Conservation (phyloP, 1,284 basidiomycete species). For the Ustilago vetiveriae region DNA sequence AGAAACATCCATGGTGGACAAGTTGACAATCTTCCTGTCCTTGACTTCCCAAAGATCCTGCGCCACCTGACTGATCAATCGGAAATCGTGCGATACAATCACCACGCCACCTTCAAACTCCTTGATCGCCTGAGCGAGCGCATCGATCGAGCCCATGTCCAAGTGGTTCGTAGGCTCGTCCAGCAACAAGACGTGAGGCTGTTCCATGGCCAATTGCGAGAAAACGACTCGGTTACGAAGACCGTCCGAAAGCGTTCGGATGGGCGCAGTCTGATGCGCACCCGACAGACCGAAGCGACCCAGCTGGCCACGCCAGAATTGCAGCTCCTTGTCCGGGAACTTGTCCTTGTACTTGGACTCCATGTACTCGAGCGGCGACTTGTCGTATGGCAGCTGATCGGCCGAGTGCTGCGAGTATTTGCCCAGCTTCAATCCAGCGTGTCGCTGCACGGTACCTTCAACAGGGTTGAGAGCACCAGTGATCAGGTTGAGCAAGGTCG, state of each 20-base stretch:
- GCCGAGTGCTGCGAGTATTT: conserved; percentile 96
- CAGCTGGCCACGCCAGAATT: conserved; percentile 93
- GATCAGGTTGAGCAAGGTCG: conserved; percentile 94
- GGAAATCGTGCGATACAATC: conserved; percentile 65
- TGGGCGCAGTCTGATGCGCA: conserved; percentile 89
- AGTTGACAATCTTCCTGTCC: conserved; percentile 89
- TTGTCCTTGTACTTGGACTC: conserved; percentile 73
- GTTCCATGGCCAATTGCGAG: conserved; percentile 76
- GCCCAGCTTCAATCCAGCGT: conserved; percentile 88
- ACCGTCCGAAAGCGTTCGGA: conserved; percentile 91
- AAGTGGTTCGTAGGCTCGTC: conserved; percentile 82
- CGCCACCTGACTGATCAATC: conserved; percentile 67
- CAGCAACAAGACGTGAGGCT: conserved; percentile 69
- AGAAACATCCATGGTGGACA: conserved; percentile 79
- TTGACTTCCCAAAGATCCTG: conserved; percentile 99
- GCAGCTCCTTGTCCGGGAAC: conserved; percentile 91
- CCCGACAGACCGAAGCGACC: conserved; percentile 96
- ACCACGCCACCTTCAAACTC: conserved; percentile 95
- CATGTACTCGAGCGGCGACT: conserved; percentile 92
- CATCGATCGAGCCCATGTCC: conserved; percentile 95
- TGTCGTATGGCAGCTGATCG: conserved; percentile 95
- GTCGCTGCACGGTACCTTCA: conserved; percentile 87
- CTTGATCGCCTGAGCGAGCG: conserved; percentile 91
- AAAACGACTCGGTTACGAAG: conserved; percentile 93
- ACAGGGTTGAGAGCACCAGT: conserved; percentile 82